phyloP scores from a whole-genome alignment of 805 yeast genomes.

The Soucietia sequanensis region DNA sequence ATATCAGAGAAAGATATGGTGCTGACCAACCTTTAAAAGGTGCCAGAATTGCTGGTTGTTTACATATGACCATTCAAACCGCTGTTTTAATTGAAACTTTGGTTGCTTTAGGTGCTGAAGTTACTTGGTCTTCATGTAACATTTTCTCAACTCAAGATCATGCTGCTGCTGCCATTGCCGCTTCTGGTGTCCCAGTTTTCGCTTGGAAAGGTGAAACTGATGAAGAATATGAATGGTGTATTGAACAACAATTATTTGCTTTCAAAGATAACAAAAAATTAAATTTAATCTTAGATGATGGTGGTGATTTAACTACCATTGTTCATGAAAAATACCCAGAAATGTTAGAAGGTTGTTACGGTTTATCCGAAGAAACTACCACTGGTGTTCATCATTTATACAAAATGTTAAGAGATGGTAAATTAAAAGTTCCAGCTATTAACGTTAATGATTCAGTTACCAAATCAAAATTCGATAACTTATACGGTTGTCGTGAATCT shows the following conservation, averaged over 20 bases:
- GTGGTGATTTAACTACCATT: constrained; percentile 97
- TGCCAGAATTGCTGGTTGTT: constrained; percentile 98
- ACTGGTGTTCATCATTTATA: constrained; percentile 99
- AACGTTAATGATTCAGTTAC: constrained; percentile 99
- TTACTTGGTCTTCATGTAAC: constrained; percentile 99
- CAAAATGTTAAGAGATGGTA: constrained; percentile 87
- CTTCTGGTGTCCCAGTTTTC: constrained; percentile 97
- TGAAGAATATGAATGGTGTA: constrained; percentile 99
- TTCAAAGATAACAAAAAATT: constrained; percentile 95
- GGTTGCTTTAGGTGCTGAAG: constrained; percentile 98
- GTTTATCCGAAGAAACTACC: constrained; percentile 98
- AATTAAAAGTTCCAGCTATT: constrained; percentile 97
- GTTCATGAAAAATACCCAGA: constrained; percentile 99
- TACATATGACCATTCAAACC: constrained; percentile 99
- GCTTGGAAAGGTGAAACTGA: constrained; percentile 99
- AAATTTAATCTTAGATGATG: constrained; percentile 97
- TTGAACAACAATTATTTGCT: constrained; percentile 97
- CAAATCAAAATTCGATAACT: constrained; percentile 98
- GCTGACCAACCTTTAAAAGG: constrained; percentile 93
- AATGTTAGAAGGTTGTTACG: constrained; percentile 91
- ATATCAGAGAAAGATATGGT: constrained; percentile 92
- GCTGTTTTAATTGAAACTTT: constrained; percentile 98
- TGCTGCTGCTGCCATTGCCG: constrained; percentile 99
- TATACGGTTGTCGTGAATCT: constrained; percentile 99
- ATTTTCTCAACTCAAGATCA: constrained; percentile 99